Conservation (phyloP, 169 alveolate species). For the Cryptosporidium andersoni region DNA sequence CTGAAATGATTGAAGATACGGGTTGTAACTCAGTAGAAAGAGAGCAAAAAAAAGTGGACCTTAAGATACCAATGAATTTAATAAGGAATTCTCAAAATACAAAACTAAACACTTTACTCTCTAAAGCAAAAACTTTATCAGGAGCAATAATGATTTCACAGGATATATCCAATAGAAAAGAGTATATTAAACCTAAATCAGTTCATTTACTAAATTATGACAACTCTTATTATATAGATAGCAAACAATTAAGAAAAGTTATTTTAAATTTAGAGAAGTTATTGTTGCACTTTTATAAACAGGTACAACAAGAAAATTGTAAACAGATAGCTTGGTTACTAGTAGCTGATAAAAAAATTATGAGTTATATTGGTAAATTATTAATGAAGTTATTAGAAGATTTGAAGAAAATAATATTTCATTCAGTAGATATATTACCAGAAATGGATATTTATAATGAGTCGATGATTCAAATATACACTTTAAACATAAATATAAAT, state of each 20-base stretch:
- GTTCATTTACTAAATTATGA: not conserved
- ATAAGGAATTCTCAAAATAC: too few species aligned
- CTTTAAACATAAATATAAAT: conserved; percentile 15
- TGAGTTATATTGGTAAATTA: conserved; percentile 5
- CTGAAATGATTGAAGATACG: too few species aligned
- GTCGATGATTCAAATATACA: not conserved
- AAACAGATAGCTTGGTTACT: conserved; percentile 51
- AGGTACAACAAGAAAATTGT: conserved; percentile 8
- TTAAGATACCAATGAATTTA: too few species aligned
- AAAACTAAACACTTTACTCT: too few species aligned
- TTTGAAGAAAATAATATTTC: not conserved
- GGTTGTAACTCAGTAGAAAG: too few species aligned
- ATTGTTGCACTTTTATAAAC: not conserved
- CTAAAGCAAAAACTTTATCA: too few species aligned
- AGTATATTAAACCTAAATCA: too few species aligned
- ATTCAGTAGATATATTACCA: not conserved
- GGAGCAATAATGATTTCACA: too few species aligned
- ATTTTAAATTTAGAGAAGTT: not conserved
- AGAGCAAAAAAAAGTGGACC: too few species aligned
- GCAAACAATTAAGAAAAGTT: conserved; percentile 1
- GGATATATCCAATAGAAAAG: too few species aligned
- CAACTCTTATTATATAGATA: not conserved
- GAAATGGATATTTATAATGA: conserved; percentile 1
- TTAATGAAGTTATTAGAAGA: conserved; percentile 11
- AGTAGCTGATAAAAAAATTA: not conserved